Evolutionary conservation across 495 filamentous ascomycete species (phyloP).

Genomic region (Talaromyces nanjingensis): DNA sequence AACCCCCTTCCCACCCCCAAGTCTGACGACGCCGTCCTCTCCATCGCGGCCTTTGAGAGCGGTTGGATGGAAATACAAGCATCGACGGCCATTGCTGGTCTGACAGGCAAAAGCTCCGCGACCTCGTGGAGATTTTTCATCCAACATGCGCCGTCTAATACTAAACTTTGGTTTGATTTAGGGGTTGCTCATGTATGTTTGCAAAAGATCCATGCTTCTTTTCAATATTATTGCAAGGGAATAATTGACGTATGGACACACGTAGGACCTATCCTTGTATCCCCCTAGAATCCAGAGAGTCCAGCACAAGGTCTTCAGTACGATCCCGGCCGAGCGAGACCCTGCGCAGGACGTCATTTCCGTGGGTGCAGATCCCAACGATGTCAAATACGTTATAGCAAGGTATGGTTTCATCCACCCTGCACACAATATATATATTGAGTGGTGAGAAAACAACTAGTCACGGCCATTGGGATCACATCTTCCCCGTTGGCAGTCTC

Average conservation of each 20-base stretch:
- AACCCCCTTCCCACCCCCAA: not conserved
- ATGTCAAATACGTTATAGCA: conserved; percentile 3
- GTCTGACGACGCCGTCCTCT: not conserved
- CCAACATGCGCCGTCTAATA: conserved; percentile 2
- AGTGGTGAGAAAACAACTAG: not conserved
- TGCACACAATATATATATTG: not conserved
- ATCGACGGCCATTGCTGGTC: not conserved
- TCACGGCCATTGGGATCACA: conserved; percentile 5
- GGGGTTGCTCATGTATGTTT: not conserved
- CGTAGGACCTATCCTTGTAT: not conserved
- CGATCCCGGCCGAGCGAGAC: not conserved
- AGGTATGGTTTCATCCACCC: not conserved
- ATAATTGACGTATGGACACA: not conserved
- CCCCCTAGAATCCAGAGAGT: not conserved
- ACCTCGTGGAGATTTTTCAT: conserved; percentile 5
- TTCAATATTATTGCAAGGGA: not conserved
- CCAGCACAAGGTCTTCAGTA: not conserved
- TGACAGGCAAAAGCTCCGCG: not conserved
- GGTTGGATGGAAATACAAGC: not conserved
- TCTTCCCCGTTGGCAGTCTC: not conserved
- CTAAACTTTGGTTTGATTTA: conserved; percentile 1
- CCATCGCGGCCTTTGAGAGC: conserved; percentile 2
- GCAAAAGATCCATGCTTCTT: not conserved
- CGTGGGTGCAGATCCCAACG: not conserved
- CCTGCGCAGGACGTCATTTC: conserved; percentile 2